Evolutionary conservation across 2,329 filamentous ascomycete species (phyloP), one percentile per base, ranked within the genome.

Genomic region (Ophioceras dolichostomum): DNA sequence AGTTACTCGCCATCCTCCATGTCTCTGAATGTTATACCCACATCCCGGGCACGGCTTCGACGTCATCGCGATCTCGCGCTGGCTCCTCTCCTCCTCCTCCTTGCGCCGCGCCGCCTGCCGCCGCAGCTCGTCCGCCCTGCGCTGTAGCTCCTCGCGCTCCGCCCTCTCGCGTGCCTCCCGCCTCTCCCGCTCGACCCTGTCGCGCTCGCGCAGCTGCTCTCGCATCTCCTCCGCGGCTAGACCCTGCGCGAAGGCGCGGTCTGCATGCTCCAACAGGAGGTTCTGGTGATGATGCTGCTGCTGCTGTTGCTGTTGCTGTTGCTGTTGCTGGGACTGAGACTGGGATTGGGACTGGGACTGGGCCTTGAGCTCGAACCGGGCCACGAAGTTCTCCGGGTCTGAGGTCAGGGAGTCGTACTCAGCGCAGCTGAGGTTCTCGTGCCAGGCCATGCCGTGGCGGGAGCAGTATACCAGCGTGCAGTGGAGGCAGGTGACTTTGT

Each of bases 191-290:
- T 48, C 43, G n/a, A n/a, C n/a, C n/a, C n/a, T n/a, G n/a, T n/a
- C n/a, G 2, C 45, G 39, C 33, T 50, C 47, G 37, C 17, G 41
- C n/a, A n/a, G n/a, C n/a, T n/a, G n/a, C n/a, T n/a, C n/a, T 16
- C 41, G 37, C 7, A 49, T 47, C 24, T 58, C 55, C 34, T 56
- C 49, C 0, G 52, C 53, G 19, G 53, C 33, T 4, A 60, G 40
- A 2, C 51, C 51, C 34, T 50, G 51, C 2, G 57, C 54, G 38
- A 61, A 53, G 10, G 42, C 47, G n/a, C 50, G 48, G 26, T 67
- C 63, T 2, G 64, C 55, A 10, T 67, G 64, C 7, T 68, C 59
- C 17, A 72, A 63, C 8, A 63, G 66, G 28, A 58, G 57, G n/a
- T 61, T 26, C 24, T 7, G 24, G 24, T 13, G 24, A 13, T 13